A percentile compares a stretch with the other conserved stretches of the same genome.
Conservation (phyloP, 2,329 filamentous ascomycete species). For the Diplodia sapinea region DNA sequence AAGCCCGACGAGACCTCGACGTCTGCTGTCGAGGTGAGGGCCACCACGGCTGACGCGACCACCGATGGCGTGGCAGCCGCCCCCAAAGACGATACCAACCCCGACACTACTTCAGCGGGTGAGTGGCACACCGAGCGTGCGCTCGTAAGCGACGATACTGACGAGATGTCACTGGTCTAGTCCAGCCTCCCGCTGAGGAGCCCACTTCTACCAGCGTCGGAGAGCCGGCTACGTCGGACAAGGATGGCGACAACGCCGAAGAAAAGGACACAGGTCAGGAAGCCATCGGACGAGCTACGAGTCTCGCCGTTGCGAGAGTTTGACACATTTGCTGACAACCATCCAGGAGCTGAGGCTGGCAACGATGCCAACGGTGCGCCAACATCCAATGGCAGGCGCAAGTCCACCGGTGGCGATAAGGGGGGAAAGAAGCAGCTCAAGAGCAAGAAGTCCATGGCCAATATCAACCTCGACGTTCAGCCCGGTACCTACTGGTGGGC, state of each 20-base stretch:
- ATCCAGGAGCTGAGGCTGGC: slow-evolving; percentile 42
- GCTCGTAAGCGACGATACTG: slow-evolving; percentile 29
- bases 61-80: slow-evolving; percentile 41
- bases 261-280: slow-evolving; percentile 36
- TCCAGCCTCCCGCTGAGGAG: slow-evolving; percentile 22
- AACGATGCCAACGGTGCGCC: slow-evolving; percentile 58
- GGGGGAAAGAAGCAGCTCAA: slow-evolving; percentile 74
- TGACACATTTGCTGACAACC: slow-evolving; percentile 4
- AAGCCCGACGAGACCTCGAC: slow-evolving; percentile 42
- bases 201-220: slow-evolving; percentile 3
- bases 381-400: slow-evolving; percentile 64
- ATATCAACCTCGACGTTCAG: slow-evolving; percentile 73
- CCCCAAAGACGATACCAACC: slow-evolving; percentile 40
- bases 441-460: slow-evolving; percentile 80
- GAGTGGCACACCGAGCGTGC: slow-evolving; percentile 32
- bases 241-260: slow-evolving; percentile 37
- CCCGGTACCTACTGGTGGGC: slow-evolving; percentile 92
- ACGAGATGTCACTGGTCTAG: slow-evolving; percentile 27
- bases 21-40: slow-evolving; percentile 39
- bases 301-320: neutral
- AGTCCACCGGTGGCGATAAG: slow-evolving; percentile 73
- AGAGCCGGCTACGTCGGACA: slow-evolving; percentile 15
- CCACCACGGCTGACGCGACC: slow-evolving; percentile 38
- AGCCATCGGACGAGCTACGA: neutral
- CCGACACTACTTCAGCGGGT: slow-evolving; percentile 42